These are phyloP conservation scores for Pulveroboletus ridleyi DNA, from an alignment of 1,284 basidiomycete genomes.

Conservation along the genomic window DNA sequence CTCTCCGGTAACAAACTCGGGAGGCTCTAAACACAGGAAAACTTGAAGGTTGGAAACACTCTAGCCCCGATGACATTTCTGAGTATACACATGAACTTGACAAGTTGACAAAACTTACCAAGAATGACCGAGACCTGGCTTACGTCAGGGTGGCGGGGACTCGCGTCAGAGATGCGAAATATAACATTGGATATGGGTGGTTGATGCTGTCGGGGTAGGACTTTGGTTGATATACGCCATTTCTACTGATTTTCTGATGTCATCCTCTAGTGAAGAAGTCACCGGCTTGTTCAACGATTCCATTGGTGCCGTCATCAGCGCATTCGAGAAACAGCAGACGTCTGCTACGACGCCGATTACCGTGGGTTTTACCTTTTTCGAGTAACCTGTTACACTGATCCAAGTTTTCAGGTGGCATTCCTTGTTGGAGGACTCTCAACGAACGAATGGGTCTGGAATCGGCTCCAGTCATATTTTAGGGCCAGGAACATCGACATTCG, in stretches of 20 bases:
- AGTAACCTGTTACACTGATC: background rate
- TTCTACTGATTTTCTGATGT: slow-evolving; percentile 24
- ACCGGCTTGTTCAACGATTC: slow-evolving; percentile 50
- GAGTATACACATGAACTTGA: slow-evolving; percentile 22
- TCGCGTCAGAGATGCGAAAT: background rate
- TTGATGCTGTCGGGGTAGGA: slow-evolving; percentile 23
- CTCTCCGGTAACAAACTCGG: slow-evolving; percentile 24
- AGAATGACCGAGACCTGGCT: too few species aligned
- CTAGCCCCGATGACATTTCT: slow-evolving; percentile 21
- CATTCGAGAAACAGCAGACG: slow-evolving; percentile 29
- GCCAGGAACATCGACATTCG: background rate
- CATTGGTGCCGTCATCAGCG: slow-evolving; percentile 15
- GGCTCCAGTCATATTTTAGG: slow-evolving; percentile 38
- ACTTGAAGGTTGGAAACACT: slow-evolving; percentile 33
- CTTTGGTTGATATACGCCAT: too few species aligned
- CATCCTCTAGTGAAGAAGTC: slow-evolving; percentile 45
- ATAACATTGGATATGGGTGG: slow-evolving; percentile 12
- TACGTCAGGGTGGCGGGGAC: slow-evolving; percentile 15
- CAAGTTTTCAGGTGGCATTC: slow-evolving; percentile 25
- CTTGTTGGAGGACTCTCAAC: slow-evolving; percentile 50
- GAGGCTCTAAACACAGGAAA: slow-evolving; percentile 25
- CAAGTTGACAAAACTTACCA: slow-evolving; percentile 10
- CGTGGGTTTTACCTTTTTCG: slow-evolving; percentile 26
- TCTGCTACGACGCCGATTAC: slow-evolving; percentile 33
- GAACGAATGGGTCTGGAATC: slow-evolving; percentile 46